Conservation (phyloP, 257 asterid species). For the Gentiana dahurica region DNA sequence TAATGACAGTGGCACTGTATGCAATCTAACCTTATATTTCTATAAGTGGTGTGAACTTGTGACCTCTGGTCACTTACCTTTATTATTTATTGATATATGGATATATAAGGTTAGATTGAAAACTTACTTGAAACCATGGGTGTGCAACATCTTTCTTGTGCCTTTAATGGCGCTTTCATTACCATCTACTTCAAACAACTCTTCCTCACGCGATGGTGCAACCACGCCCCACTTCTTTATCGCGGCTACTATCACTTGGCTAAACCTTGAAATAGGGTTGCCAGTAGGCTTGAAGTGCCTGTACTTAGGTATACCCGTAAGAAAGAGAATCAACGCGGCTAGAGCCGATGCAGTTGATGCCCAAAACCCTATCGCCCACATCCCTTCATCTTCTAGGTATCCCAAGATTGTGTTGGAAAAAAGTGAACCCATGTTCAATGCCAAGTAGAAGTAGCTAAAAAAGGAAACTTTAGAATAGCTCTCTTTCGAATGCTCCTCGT, state of each 20-base stretch:
- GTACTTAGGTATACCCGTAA: conserved; percentile 58
- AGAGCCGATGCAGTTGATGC: conserved; percentile 71
- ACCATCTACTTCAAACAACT: conserved; percentile 42
- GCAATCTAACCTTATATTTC: no score
- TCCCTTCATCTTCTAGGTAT: conserved; percentile 64
- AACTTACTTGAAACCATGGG: conserved; percentile 57
- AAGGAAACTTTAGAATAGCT: conserved; percentile 75
- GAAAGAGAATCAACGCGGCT: conserved; percentile 39
- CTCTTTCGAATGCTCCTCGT: conserved; percentile 60
- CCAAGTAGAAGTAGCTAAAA: conserved; percentile 86
- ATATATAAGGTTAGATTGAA: no score
- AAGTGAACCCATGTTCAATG: conserved; percentile 70
- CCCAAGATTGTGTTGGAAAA: conserved; percentile 76
- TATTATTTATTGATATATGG: no score
- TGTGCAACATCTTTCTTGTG: conserved; percentile 62
- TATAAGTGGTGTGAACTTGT: no score
- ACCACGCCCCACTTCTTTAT: conserved; percentile 45
- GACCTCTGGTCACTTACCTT: no score
- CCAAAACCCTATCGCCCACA: conserved; percentile 84
- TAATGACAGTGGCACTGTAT: no score
- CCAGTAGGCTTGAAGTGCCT: conserved; percentile 61
- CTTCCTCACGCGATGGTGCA: conserved; percentile 32
- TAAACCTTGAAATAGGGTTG: conserved; percentile 65
- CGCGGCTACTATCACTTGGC: conserved; percentile 66
- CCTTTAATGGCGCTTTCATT: conserved; percentile 40